Evolutionary conservation across 768 basidiomycete species (phyloP).

Genomic region (Calvatia gigantea): DNA sequence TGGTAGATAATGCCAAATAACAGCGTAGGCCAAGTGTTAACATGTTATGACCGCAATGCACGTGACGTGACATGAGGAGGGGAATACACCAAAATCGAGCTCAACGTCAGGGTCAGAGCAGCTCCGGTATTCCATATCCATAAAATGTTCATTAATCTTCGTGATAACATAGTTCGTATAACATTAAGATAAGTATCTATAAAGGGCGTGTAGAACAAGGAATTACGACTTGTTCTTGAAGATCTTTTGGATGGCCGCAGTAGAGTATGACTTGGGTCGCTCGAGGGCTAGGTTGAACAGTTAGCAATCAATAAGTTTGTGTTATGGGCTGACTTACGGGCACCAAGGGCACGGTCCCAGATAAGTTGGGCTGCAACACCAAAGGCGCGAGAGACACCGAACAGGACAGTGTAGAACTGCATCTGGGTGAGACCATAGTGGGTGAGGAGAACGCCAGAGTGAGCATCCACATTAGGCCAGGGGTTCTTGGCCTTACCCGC

Average conservation of each 20-base stretch:
- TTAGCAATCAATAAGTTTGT: background rate
- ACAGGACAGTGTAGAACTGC: conserved; percentile 96
- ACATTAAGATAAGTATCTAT: conserved; percentile 3
- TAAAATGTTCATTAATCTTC: background rate
- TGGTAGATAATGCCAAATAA: conserved; percentile 15
- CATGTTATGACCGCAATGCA: too few relatives aligned
- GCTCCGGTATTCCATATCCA: too few relatives aligned
- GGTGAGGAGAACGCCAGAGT: conserved; percentile 86
- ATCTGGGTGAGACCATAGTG: conserved; percentile 87
- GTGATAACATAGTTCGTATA: background rate
- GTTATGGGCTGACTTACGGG: conserved; percentile 54
- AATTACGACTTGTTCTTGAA: conserved; percentile 54
- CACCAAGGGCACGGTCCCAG: conserved; percentile 91
- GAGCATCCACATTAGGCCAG: conserved; percentile 97
- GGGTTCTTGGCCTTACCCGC: conserved; percentile 93
- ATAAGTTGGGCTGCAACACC: conserved; percentile 88
- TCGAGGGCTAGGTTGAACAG: conserved; percentile 57
- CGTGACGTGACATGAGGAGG: too few relatives aligned
- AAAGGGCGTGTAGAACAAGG: background rate
- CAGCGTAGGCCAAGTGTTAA: too few relatives aligned
- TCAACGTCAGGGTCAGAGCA: too few relatives aligned
- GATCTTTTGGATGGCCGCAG: conserved; percentile 72
- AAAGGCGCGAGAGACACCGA: conserved; percentile 94
- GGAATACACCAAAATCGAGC: too few relatives aligned
- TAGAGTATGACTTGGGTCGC: conserved; percentile 90